Evolutionary conservation across 768 basidiomycete species (phyloP).

Genomic region (Lentinula aciculospora): DNA sequence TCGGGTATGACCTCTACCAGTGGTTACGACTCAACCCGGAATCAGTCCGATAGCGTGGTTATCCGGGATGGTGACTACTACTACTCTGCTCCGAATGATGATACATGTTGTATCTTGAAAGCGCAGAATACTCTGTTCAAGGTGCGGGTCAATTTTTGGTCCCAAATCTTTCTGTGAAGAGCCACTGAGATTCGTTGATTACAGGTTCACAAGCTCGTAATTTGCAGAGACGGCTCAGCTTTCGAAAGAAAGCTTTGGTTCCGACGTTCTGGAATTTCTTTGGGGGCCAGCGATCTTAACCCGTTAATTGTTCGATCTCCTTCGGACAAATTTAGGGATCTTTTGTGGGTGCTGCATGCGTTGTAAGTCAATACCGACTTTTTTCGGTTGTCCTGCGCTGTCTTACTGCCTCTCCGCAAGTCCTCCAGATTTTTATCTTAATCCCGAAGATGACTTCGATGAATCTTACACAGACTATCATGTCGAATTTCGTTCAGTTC

Average conservation of each 20-base stretch:
- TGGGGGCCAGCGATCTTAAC: conserved; percentile 22
- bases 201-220: conserved; percentile 40
- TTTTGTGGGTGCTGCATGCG: conserved; percentile 45
- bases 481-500: neutral
- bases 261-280: conserved; percentile 15
- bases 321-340: conserved; percentile 39
- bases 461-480: neutral
- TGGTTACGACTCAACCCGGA: neutral
- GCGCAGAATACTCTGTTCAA: conserved; percentile 62
- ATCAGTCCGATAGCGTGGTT: neutral
- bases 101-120: conserved; percentile 55
- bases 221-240: conserved; percentile 35
- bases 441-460: conserved; percentile 7
- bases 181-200: neutral
- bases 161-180: neutral
- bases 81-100: conserved; percentile 9
- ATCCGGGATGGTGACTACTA: conserved; percentile 1
- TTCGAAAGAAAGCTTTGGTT: conserved; percentile 34
- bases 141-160: conserved; percentile 27
- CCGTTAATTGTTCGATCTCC: conserved; percentile 35
- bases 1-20: neutral
- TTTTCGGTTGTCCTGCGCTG: neutral
- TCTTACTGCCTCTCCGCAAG: conserved; percentile 15
- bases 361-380: conserved; percentile 25
- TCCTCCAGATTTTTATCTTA: conserved; percentile 31